phyloP scores from a whole-genome alignment of 2,329 filamentous ascomycete species.

The Akanthomyces dipterigenus region DNA sequence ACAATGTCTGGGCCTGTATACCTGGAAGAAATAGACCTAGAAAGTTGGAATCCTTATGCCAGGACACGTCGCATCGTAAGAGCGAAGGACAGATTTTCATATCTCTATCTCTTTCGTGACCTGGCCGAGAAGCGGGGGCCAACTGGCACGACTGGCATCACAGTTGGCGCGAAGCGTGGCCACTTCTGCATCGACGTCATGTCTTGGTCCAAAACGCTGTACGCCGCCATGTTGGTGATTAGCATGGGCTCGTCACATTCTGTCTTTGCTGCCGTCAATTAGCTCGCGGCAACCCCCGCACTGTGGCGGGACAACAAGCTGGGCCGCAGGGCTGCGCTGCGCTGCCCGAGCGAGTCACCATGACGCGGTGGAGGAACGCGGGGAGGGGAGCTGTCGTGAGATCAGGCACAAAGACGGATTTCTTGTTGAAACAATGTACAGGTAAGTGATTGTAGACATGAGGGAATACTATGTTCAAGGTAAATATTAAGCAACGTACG shows the following conservation, averaged over 20 bases:
- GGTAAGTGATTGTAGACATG: too few relatives aligned
- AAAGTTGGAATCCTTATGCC: too few relatives aligned
- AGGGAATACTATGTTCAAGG: too few relatives aligned
- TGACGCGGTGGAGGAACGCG: background rate
- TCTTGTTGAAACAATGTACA: too few relatives aligned
- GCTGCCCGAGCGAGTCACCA: background rate
- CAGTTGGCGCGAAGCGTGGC: background rate
- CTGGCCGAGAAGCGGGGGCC: background rate
- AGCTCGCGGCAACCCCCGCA: slow-evolving; percentile 3
- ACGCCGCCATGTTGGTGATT: background rate
- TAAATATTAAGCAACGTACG: too few relatives aligned
- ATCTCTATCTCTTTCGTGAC: too few relatives aligned
- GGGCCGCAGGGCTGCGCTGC: background rate
- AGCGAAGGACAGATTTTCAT: too few relatives aligned
- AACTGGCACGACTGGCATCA: background rate
- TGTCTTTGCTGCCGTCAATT: background rate
- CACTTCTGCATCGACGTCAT: background rate
- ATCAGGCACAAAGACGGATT: too few relatives aligned
- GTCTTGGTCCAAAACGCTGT: background rate
- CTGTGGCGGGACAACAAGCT: background rate
- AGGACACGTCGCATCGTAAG: too few relatives aligned
- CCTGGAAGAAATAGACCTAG: too few relatives aligned
- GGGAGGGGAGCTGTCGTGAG: background rate
- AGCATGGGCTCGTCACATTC: background rate
- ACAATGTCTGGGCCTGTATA: too few relatives aligned